These are phyloP conservation scores for Pythium rhizo-oryzae DNA, from an alignment of 352 stramenopile genomes.

Conservation along the genomic window DNA sequence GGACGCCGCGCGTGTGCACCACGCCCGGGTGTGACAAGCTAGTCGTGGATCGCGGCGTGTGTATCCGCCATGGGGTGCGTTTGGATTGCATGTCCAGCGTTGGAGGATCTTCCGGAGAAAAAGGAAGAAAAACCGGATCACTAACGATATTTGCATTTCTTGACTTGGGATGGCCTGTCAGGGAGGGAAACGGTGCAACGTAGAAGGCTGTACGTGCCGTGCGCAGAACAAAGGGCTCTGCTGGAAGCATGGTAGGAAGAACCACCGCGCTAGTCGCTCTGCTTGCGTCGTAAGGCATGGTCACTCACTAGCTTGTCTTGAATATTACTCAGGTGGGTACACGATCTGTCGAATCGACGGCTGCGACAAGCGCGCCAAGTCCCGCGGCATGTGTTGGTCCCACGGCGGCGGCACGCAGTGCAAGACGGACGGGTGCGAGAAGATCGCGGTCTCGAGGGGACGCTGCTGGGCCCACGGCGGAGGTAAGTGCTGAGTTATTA, in stretches of 20 bases:
- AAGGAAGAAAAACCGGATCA: too few species aligned
- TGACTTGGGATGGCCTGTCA: conserved; percentile 10
- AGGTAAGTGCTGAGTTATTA: too few species aligned
- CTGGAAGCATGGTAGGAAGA: conserved; percentile 42
- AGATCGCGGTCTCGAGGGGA: conserved; percentile 13
- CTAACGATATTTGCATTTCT: not conserved
- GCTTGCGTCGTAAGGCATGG: too few species aligned
- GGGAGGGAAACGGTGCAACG: conserved; percentile 52
- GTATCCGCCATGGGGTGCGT: conserved; percentile 31
- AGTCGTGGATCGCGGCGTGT: conserved; percentile 51
- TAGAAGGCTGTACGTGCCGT: conserved; percentile 52
- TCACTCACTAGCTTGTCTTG: not conserved
- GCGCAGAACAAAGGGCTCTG: conserved; percentile 57
- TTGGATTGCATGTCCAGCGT: not conserved
- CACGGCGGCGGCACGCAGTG: conserved; percentile 31
- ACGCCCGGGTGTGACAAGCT: conserved; percentile 51
- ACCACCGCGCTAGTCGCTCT: not conserved
- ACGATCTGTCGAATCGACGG: conserved; percentile 38
- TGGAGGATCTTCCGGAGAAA: not conserved
- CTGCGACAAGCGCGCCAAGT: conserved; percentile 29
- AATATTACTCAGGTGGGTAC: conserved; percentile 21
- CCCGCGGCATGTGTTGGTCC: conserved; percentile 28
- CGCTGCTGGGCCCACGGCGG: conserved; percentile 18
- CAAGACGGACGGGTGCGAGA: conserved; percentile 24
- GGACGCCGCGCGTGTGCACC: conserved; percentile 50